A percentile compares a stretch with the other conserved stretches of the same genome.
These are phyloP conservation scores for Lycium ferocissimum DNA, from an alignment of 257 asterid genomes.

Conservation along the genomic window DNA sequence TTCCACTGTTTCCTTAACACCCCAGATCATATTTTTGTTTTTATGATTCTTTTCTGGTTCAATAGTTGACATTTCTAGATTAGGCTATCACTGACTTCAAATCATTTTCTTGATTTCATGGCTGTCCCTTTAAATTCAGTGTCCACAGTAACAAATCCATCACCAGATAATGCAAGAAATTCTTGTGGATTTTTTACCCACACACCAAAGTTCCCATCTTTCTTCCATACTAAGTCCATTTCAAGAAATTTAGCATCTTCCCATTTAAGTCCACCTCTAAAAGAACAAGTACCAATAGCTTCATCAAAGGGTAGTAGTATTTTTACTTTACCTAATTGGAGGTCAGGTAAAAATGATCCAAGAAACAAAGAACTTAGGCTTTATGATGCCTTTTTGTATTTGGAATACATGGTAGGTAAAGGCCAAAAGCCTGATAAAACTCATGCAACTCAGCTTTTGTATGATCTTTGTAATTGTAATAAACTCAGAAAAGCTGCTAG, in stretches of 20 bases:
- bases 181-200: conserved; percentile 46
- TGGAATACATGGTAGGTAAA: conserved; percentile 80
- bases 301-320: conserved; percentile 48
- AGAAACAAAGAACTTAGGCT: conserved; percentile 62
- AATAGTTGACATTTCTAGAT: not conserved
- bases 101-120: conserved; percentile 45
- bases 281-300: conserved; percentile 23
- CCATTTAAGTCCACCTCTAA: conserved; percentile 35
- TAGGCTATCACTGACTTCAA: not conserved
- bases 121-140: conserved; percentile 64
- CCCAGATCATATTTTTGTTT: conserved; percentile 4
- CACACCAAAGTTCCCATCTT: conserved; percentile 50
- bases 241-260: conserved; percentile 54
- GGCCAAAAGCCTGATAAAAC: conserved; percentile 73
- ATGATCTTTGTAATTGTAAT: conserved; percentile 79
- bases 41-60: not conserved
- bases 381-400: conserved; percentile 71
- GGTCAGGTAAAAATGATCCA: conserved; percentile 64
- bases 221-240: conserved; percentile 43
- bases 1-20: not conserved
- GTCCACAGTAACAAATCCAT: conserved; percentile 57
- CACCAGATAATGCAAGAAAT: conserved; percentile 51
- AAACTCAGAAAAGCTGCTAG: conserved; percentile 78
- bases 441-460: conserved; percentile 70
- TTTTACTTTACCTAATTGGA: conserved; percentile 83